Evolutionary conservation across 805 yeast genomes (phyloP), one percentile per base, ranked within the genome.

Genomic region (Millerozyma acaciae): DNA sequence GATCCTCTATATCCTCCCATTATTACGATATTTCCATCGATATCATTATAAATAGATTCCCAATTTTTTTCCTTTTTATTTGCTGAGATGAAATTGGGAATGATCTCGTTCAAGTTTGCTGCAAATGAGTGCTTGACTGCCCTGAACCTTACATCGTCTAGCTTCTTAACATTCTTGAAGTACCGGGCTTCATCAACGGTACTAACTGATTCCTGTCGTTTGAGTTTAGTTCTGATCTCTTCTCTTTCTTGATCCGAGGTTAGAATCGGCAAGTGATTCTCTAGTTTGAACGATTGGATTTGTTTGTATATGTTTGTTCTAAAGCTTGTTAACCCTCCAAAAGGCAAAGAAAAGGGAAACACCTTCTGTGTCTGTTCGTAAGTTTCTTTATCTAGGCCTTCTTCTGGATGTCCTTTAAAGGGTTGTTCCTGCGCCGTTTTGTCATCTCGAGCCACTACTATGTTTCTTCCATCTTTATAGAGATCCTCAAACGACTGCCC

Each of bases 1-100:
- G 87, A 76, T 2, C 97, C 97, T 47, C 97, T 67, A 56, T 84
- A 89, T 0, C 97, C 97, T 4, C 96, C 96, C 55, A 89, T 38
- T 2, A 89, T 65, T 2, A 89, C 75, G 2, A 89, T 69, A 49
- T 88, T 88, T 4, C 96, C 96, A 15, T 78, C 80, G 1, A 87
- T 45, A 16, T 73, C 73, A 38, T 73, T 70, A 67, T 68, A 82
- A 2, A 80, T 65, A 1, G 72, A 51, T 19, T 73, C 72, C 38
- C 48, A 33, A 21, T 57, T 59, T 6, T 65, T 64, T 16, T 40
- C 43, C 18, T 44, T 42, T 27, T 37, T 52, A 28, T 14, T 47
- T 21, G 16, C 16, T 17, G 38, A 42, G 18, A 42, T 50, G 29
- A 48, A 53, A 39, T 41, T 64, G 2, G 70, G 68, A 5, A 65